Percentiles rank a stretch among this genome's conserved stretches.
phyloP scores from a whole-genome alignment of 1,284 basidiomycete species.

The Waitea zeae region DNA sequence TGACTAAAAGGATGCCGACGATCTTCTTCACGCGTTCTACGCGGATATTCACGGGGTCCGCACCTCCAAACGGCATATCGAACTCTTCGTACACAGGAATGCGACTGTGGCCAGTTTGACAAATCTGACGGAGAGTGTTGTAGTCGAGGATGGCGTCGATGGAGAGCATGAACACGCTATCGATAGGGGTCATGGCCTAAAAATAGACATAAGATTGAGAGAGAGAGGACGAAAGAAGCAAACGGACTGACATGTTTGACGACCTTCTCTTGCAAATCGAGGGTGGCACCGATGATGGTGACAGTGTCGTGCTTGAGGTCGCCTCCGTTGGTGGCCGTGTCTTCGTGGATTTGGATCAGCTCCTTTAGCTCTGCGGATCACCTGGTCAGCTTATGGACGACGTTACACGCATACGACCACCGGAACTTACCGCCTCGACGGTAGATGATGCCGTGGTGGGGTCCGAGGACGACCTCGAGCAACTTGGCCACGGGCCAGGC shows the following conservation, averaged over 20 bases:
- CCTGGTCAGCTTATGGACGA: background rate
- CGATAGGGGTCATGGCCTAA: constrained; percentile 70
- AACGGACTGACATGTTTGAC: constrained; percentile 24
- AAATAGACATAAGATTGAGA: too few relatives aligned
- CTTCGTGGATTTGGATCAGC: constrained; percentile 54
- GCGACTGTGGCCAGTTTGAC: constrained; percentile 65
- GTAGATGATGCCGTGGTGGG: constrained; percentile 45
- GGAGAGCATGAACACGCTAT: constrained; percentile 68
- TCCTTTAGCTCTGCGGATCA: constrained; percentile 39
- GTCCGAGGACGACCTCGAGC: constrained; percentile 44
- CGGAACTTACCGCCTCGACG: constrained; percentile 19
- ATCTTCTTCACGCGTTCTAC: constrained; percentile 54
- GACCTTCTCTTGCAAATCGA: constrained; percentile 54
- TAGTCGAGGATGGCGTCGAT: constrained; percentile 71
- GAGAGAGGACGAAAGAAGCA: background rate
- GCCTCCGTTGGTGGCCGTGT: constrained; percentile 35
- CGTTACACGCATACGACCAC: background rate
- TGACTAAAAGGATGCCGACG: constrained; percentile 67
- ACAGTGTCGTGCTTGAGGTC: constrained; percentile 60
- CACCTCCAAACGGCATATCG: constrained; percentile 29
- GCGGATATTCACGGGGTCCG: constrained; percentile 5
- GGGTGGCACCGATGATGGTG: constrained; percentile 58
- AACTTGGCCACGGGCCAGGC: constrained; percentile 71
- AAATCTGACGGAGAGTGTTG: constrained; percentile 56
- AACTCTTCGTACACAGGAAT: constrained; percentile 62